Evolutionary conservation across 164 flowering plant genomes (phyloP), one percentile per base, ranked within the genome.

Genomic region (Chimonanthus salicifolius): DNA sequence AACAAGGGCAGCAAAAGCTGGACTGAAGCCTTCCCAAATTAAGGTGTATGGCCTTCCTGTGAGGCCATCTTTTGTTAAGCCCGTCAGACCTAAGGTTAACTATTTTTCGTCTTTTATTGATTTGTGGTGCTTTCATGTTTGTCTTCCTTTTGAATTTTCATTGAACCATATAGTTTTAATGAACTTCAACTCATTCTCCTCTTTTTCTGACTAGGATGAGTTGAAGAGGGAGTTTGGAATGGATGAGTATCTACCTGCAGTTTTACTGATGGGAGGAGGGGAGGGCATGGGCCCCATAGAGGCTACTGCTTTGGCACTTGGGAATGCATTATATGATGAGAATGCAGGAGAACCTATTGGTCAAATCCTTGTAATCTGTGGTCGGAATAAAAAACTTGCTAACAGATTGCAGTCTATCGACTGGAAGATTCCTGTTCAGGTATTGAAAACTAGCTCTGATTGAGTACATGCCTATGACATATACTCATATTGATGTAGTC

Each of bases 231-330:
- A 91, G 66, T 79, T 93, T n/a, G 97, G 97, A 68, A 86, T 95
- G 96, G 90, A 95, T 79, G 94, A 88, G 72, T 82, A 87, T 81
- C 93, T 95, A 68, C 99, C 98, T 64, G 92, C 99, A 71, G 99
- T 91, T 46, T 81, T 95, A 72, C 79, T 95, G 73, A 95, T 95
- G 98, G 99, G 99, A 60, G 99, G 99, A 79, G 99, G 99, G 48
- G 99, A 95, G 85, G 99, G 99, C 43, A 95, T 95, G 98, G 99
- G 99, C 2, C 99, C 99, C 20, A 93, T 95, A 74, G 97, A 95
- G 83, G 91, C 91, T 45, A 95, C 99, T 68, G 97, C 98, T 68
- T 85, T 88, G 47, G 98, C 91, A n/a, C 94, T 95, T 67, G 92
- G 87, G 16, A 78, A 88, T 73, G 76, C 90, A 69, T 78, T 93